phyloP scores from a whole-genome alignment of 257 asterid genomes.

The Lavandula angustifolia region DNA sequence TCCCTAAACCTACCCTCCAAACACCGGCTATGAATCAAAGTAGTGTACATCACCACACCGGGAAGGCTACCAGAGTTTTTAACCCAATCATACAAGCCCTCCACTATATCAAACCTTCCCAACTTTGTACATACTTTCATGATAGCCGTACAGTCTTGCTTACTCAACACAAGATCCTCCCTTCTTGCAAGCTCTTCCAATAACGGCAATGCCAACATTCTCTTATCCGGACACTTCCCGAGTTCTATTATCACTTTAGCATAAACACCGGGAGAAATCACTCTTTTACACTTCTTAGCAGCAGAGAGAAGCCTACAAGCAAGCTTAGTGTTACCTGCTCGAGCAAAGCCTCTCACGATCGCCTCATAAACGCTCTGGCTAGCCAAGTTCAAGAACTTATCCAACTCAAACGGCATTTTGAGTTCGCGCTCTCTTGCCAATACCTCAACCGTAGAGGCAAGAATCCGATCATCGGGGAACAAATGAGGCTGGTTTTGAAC shows the following conservation, averaged over 20 bases:
- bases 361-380: slow-evolving; percentile 72
- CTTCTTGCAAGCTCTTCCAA: slow-evolving; percentile 79
- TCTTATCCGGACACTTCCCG: slow-evolving; percentile 67
- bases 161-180: slow-evolving; percentile 60
- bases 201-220: slow-evolving; percentile 41
- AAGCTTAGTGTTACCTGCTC: slow-evolving; percentile 62
- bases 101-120: slow-evolving; percentile 65
- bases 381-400: slow-evolving; percentile 52
- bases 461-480: slow-evolving; percentile 78
- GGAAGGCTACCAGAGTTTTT: slow-evolving; percentile 51
- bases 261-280: slow-evolving; percentile 54
- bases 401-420: slow-evolving; percentile 61
- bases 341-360: slow-evolving; percentile 62
- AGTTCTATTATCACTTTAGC: slow-evolving; percentile 68
- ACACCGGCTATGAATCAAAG: slow-evolving; percentile 66
- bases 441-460: slow-evolving; percentile 81
- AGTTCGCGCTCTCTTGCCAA: slow-evolving; percentile 67
- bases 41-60: slow-evolving; percentile 78
- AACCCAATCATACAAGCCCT: slow-evolving; percentile 69
- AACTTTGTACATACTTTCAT: slow-evolving; percentile 68
- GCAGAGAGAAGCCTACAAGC: slow-evolving; percentile 65
- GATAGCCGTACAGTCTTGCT: slow-evolving; percentile 71
- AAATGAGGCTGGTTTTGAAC: slow-evolving; percentile 67
- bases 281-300: slow-evolving; percentile 53
- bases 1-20: slow-evolving; percentile 56